phyloP scores from a whole-genome alignment of 2,329 filamentous ascomycete species.

The Fusarium sp. region DNA sequence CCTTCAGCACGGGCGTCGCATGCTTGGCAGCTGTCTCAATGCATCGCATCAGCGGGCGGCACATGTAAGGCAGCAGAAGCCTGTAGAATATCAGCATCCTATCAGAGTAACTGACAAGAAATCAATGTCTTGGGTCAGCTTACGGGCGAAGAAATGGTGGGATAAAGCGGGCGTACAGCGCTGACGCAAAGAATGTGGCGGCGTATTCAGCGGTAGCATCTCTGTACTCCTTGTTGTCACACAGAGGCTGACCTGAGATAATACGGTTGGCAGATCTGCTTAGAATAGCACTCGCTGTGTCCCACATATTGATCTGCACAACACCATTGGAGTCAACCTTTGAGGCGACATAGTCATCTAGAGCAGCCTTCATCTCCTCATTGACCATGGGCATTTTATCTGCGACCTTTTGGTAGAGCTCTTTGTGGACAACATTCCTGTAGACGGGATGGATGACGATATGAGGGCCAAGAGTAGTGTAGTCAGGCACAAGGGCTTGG shows the following conservation, averaged over 20 bases:
- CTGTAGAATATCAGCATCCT: not conserved
- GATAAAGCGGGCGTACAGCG: conserved; percentile 18
- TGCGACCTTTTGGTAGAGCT: conserved; percentile 17
- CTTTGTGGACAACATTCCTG: conserved; percentile 19
- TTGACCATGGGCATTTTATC: conserved; percentile 23
- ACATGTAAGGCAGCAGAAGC: conserved; percentile 18
- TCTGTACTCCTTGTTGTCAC: conserved; percentile 19
- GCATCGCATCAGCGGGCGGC: conserved; percentile 14
- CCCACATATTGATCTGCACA: conserved; percentile 21
- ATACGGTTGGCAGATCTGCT: conserved; percentile 25
- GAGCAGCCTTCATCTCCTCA: conserved; percentile 16
- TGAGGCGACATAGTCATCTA: conserved; percentile 10
- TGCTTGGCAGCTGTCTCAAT: conserved; percentile 23
- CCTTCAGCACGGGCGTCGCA: conserved; percentile 12
- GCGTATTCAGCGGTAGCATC: conserved; percentile 20
- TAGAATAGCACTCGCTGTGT: conserved; percentile 14
- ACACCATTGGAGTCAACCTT: not conserved
- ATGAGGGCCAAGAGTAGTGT: conserved; percentile 14
- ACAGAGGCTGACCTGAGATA: conserved; percentile 22
- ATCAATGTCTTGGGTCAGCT: not conserved
- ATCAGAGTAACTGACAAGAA: fast-evolving
- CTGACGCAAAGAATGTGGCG: conserved; percentile 21
- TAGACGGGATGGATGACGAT: conserved; percentile 23
- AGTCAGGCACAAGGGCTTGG: conserved; percentile 14
- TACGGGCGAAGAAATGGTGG: conserved; percentile 25